Evolutionary conservation across 2,329 filamentous ascomycete genomes (phyloP).

Genomic region (Drechslerella dactyloides): DNA sequence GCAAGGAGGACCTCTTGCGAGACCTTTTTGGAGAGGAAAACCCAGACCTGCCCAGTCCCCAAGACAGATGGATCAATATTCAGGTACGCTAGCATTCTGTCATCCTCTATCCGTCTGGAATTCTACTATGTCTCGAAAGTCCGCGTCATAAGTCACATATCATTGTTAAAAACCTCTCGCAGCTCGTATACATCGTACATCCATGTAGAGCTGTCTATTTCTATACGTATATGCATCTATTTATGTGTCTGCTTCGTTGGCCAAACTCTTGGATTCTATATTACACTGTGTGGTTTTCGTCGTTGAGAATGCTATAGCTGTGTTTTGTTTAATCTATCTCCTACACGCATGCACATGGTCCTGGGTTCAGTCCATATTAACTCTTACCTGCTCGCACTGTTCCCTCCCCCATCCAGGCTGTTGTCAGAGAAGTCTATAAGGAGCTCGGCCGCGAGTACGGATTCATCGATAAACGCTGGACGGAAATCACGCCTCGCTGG

Average conservation of each 20-base stretch:
- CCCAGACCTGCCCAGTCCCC: slow-evolving; percentile 43
- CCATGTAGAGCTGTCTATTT: not conserved
- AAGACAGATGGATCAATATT: slow-evolving; percentile 50
- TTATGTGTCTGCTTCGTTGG: not conserved
- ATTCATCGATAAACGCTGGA: slow-evolving; percentile 50
- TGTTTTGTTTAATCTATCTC: not conserved
- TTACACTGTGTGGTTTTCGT: not conserved
- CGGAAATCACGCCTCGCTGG: slow-evolving; percentile 48
- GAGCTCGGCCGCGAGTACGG: slow-evolving; percentile 49
- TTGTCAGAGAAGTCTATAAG: slow-evolving; percentile 48
- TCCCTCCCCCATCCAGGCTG: slow-evolving; percentile 14
- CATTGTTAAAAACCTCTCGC: too few species aligned
- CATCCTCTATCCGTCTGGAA: not conserved
- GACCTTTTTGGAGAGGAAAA: slow-evolving; percentile 49
- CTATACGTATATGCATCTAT: not conserved
- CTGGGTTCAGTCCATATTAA: slow-evolving; percentile 7
- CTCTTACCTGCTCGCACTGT: slow-evolving; percentile 14
- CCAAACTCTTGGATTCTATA: not conserved
- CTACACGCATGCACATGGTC: not conserved
- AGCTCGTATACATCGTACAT: not conserved
- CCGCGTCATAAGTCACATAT: not conserved
- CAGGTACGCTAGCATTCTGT: slow-evolving; percentile 18
- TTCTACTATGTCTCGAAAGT: not conserved
- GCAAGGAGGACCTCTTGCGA: slow-evolving; percentile 46
- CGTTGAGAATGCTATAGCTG: not conserved